Conservation (phyloP, 805 yeast species). For the Diddensiella caesifluorescens region DNA sequence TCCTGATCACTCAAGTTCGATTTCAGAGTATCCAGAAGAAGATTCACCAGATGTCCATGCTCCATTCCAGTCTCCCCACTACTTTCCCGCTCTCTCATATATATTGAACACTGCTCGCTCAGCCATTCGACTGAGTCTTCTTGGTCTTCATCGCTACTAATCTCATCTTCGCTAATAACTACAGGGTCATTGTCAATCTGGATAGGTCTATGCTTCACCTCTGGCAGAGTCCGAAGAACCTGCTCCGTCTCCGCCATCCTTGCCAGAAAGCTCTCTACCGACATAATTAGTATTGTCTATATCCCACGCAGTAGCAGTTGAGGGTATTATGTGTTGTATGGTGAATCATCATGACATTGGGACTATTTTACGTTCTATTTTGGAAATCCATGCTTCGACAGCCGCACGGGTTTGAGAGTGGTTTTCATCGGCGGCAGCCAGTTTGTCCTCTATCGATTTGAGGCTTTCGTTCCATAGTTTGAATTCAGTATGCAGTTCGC, state of each 20-base stretch:
- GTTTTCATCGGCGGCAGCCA: background rate
- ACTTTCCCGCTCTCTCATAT: background rate
- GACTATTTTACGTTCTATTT: background rate
- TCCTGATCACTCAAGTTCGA: constrained; percentile 44
- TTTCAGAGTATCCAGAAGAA: constrained; percentile 12
- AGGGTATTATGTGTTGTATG: too few species aligned
- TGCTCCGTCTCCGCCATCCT: constrained; percentile 2
- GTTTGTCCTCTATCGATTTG: constrained; percentile 10
- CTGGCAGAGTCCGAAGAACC: background rate
- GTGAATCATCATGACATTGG: background rate
- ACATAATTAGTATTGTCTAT: background rate
- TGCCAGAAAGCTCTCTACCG: constrained; percentile 10
- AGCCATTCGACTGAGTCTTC: background rate
- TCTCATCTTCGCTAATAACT: constrained; percentile 3
- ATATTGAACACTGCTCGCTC: background rate
- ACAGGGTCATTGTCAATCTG: constrained; percentile 10
- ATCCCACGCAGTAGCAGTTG: too few species aligned
- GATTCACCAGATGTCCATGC: constrained; percentile 10
- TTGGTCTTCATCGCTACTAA: background rate
- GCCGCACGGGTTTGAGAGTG: background rate
- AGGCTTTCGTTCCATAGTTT: constrained; percentile 14
- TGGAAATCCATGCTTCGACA: background rate
- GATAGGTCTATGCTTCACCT: constrained; percentile 1
- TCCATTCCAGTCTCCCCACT: constrained; percentile 1
- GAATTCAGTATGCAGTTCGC: constrained; percentile 7